These are phyloP conservation scores for Cocos nucifera DNA, from an alignment of 176 grass and related monocot species.

Conservation along the genomic window DNA sequence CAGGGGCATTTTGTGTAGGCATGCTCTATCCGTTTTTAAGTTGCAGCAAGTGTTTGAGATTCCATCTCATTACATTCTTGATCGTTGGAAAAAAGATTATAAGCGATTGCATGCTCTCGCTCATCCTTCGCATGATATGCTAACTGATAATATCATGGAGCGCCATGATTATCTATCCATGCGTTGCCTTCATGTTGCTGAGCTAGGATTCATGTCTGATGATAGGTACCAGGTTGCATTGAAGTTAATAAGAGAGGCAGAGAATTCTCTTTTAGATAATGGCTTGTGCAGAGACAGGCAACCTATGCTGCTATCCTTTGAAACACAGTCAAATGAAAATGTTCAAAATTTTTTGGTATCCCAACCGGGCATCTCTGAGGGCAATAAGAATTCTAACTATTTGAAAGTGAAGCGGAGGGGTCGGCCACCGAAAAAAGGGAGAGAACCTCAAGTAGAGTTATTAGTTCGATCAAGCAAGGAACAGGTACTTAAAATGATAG, in stretches of 20 bases:
- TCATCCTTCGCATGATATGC: constrained; percentile 27
- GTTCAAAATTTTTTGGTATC: constrained; percentile 34
- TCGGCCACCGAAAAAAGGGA: constrained; percentile 52
- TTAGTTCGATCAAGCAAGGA: constrained; percentile 57
- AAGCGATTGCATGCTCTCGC: constrained; percentile 54
- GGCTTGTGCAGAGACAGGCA: constrained; percentile 50
- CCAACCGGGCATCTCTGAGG: constrained; percentile 33
- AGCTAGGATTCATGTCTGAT: constrained; percentile 78
- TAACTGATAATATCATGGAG: constrained; percentile 29
- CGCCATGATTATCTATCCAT: constrained; percentile 42
- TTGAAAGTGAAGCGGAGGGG: constrained; percentile 53
- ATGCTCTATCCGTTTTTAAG: constrained; percentile 77
- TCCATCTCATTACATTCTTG: constrained; percentile 61
- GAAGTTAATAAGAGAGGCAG: constrained; percentile 71
- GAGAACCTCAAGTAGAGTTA: constrained; percentile 42
- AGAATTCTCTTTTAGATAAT: constrained; percentile 64
- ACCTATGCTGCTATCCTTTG: constrained; percentile 62
- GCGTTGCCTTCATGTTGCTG: constrained; percentile 40
- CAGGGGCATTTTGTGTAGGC: constrained; percentile 86
- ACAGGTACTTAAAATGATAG: constrained; percentile 30
- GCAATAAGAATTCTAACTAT: constrained; percentile 42
- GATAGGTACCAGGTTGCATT: constrained; percentile 76
- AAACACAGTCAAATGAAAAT: constrained; percentile 61
- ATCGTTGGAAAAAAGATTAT: constrained; percentile 88
- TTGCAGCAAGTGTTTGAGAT: constrained; percentile 86